These are phyloP conservation scores for Saccharomycopsis javanensis DNA, from an alignment of 805 yeast genomes.

Conservation along the genomic window DNA sequence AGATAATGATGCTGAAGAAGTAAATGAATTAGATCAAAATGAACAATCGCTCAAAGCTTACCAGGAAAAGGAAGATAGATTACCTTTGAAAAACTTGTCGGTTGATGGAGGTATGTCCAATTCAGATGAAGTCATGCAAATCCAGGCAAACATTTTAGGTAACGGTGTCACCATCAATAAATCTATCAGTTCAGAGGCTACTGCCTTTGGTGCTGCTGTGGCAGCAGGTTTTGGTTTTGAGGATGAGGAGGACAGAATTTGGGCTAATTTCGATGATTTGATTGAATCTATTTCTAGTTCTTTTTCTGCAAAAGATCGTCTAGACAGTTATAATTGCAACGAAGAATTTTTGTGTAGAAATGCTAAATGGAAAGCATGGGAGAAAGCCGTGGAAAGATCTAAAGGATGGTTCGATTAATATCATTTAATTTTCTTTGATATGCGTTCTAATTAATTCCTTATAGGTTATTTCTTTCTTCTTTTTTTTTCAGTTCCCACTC, in stretches of 20 bases:
- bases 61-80: constrained; percentile 5
- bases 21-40: constrained; percentile 26
- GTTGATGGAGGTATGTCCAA: constrained; percentile 96
- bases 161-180: constrained; percentile 75
- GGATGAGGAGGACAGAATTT: constrained; percentile 45
- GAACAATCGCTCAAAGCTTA: background rate
- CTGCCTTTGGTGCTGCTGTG: constrained; percentile 93
- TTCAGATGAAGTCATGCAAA: constrained; percentile 85
- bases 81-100: constrained; percentile 44
- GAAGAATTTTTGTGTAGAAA: constrained; percentile 41
- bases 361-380: constrained; percentile 68
- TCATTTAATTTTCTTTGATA: background rate
- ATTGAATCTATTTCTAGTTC: constrained; percentile 19
- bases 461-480: too few relatives aligned
- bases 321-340: constrained; percentile 22
- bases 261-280: constrained; percentile 71
- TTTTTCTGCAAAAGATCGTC: constrained; percentile 22
- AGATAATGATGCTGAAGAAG: background rate
- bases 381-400: constrained; percentile 72
- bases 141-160: constrained; percentile 86
- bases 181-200: constrained; percentile 79
- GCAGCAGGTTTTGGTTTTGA: constrained; percentile 71
- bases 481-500: background rate
- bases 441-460: background rate
- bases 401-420: constrained; percentile 56